These are phyloP conservation scores for Berberis vulgaris DNA, from an alignment of 164 flowering plant genomes.

Conservation along the genomic window DNA sequence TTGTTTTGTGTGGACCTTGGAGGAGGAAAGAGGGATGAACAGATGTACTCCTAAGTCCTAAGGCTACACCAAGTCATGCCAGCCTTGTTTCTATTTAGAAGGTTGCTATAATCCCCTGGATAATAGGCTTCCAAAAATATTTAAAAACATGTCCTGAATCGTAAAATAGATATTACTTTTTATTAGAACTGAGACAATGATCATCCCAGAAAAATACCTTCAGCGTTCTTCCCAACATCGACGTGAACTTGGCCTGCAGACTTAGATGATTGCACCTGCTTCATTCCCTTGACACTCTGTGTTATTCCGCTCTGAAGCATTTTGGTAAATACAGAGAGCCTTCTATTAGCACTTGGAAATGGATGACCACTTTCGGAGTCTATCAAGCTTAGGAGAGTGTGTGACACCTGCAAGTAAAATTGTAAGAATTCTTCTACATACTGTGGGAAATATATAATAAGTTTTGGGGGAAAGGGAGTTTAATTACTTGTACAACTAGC, in stretches of 20 bases:
- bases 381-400: slow-evolving; percentile 82
- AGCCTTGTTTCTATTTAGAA: no score
- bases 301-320: slow-evolving; percentile 86
- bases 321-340: slow-evolving; percentile 62
- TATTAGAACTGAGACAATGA: neutral
- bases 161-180: no score
- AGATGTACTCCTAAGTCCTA: no score
- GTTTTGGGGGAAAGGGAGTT: slow-evolving; percentile 8
- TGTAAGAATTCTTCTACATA: slow-evolving; percentile 13
- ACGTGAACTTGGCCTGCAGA: slow-evolving; percentile 16
- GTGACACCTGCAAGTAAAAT: slow-evolving; percentile 64
- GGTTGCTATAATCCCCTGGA: no score
- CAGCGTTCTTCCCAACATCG: slow-evolving; percentile 20
- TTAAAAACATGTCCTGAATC: no score
- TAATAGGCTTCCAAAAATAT: no score
- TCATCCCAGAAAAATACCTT: slow-evolving; percentile 31
- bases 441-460: neutral
- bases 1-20: no score
- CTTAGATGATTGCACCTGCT: slow-evolving; percentile 23
- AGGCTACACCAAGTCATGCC: no score
- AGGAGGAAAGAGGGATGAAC: no score
- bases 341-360: slow-evolving; percentile 36
- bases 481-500: slow-evolving; percentile 80
- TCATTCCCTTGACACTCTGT: slow-evolving; percentile 50
- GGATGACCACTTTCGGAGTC: slow-evolving; percentile 73